phyloP scores from a whole-genome alignment of 345 rosid species.

The Limnanthes douglasii region DNA sequence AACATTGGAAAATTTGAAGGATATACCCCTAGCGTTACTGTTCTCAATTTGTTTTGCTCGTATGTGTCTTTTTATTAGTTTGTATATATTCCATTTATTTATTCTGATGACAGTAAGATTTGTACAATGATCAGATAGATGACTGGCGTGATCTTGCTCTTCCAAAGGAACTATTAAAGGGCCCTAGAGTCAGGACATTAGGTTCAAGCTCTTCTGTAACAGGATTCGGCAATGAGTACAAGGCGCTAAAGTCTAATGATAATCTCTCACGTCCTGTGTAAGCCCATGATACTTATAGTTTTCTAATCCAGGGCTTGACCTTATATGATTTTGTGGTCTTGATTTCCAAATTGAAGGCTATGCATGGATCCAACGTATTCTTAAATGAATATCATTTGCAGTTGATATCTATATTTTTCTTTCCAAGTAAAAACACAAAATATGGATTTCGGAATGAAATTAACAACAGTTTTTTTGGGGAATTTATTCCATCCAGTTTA shows the following conservation, averaged over 20 bases:
- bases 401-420: no score
- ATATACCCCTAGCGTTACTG: no score
- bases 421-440: no score
- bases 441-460: no score
- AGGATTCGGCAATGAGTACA: conserved; percentile 66
- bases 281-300: conserved; percentile 5
- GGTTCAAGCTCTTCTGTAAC: conserved; percentile 55
- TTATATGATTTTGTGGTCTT: no score
- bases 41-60: background rate
- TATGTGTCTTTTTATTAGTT: background rate
- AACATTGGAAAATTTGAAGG: no score
- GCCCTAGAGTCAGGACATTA: conserved; percentile 47
- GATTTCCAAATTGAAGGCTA: no score
- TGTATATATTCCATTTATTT: background rate
- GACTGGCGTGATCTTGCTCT: conserved; percentile 86
- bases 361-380: no score
- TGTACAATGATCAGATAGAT: conserved; percentile 46
- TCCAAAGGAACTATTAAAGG: conserved; percentile 47
- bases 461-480: no score
- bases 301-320: no score
- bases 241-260: conserved; percentile 35
- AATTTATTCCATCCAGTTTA: no score
- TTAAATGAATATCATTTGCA: no score
- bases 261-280: conserved; percentile 30
- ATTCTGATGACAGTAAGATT: background rate